A percentile compares a stretch with the other conserved stretches of the same genome.
These are phyloP conservation scores for Dichomitus squalens DNA, from an alignment of 1,284 basidiomycete genomes.

Conservation along the genomic window DNA sequence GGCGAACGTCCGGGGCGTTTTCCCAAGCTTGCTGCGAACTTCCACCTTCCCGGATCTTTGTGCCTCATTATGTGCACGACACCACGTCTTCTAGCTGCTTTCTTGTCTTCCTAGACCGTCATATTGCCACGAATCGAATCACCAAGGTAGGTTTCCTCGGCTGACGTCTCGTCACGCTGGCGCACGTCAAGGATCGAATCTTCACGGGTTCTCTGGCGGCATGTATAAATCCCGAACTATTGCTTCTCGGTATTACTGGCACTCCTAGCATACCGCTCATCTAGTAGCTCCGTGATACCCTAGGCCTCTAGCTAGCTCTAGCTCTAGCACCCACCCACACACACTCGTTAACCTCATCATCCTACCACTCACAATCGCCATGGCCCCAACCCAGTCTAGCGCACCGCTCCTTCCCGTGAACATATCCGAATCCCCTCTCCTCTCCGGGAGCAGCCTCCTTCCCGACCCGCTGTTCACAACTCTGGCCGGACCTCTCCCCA, in stretches of 20 bases:
- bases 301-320: neutral
- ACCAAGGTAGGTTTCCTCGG: neutral
- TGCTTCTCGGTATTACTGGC: constrained; percentile 3
- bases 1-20: neutral
- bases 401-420: constrained; percentile 29
- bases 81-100: constrained; percentile 4
- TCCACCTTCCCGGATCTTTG: neutral
- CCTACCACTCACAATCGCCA: neutral
- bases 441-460: constrained; percentile 25
- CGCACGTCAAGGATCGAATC: neutral
- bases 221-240: neutral
- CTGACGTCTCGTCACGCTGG: neutral
- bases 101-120: neutral
- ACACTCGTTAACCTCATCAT: constrained; percentile 8
- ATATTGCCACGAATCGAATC: neutral
- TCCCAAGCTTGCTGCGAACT: constrained; percentile 7
- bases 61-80: neutral
- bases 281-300: constrained; percentile 5
- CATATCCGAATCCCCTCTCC: constrained; percentile 35
- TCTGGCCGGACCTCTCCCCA: constrained; percentile 18
- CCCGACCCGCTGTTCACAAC: constrained; percentile 28
- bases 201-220: neutral
- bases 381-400: constrained; percentile 13
- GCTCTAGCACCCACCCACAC: neutral
- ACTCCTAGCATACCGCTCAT: constrained; percentile 18